A percentile compares a stretch with the other conserved stretches of the same genome.
phyloP scores from a whole-genome alignment of 768 basidiomycete genomes.

The Lactarius pseudohatsudake region DNA sequence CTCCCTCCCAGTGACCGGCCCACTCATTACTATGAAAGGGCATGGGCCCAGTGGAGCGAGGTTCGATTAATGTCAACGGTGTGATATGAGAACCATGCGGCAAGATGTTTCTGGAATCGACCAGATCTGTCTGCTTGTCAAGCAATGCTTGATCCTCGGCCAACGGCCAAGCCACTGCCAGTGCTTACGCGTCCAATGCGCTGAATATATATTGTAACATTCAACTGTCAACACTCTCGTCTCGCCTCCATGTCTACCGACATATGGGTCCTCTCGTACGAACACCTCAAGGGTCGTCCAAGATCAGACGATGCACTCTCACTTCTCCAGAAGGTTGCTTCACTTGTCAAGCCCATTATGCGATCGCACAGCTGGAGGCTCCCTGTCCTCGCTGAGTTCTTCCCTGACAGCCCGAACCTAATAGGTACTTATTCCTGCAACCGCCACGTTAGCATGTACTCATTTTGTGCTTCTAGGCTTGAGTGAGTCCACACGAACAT shows the following conservation, averaged over 20 bases:
- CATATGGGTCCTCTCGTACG: slow-evolving; percentile 61
- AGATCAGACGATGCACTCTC: slow-evolving; percentile 65
- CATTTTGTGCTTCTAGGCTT: slow-evolving; percentile 24
- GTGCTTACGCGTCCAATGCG: not conserved
- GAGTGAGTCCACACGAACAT: slow-evolving; percentile 23
- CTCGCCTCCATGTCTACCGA: slow-evolving; percentile 46
- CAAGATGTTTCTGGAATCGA: not conserved
- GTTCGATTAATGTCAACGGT: not conserved
- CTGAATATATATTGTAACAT: not conserved
- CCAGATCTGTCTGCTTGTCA: not conserved
- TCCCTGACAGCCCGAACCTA: slow-evolving; percentile 69
- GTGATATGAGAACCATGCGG: not conserved
- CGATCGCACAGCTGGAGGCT: slow-evolving; percentile 77
- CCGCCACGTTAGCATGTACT: not conserved
- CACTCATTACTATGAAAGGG: not conserved
- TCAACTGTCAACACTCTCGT: not conserved
- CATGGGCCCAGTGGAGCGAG: not conserved
- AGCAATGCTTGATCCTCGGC: not conserved
- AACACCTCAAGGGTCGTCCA: slow-evolving; percentile 67
- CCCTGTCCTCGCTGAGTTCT: slow-evolving; percentile 84
- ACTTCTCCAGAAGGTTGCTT: slow-evolving; percentile 67
- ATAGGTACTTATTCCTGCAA: slow-evolving; percentile 52
- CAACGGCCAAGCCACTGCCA: not conserved
- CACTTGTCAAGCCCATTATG: slow-evolving; percentile 94
- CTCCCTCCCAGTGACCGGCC: not conserved